Base-by-base conservation (phyloP, 768 basidiomycete genomes). In the Chalciporus chontae region DNA sequence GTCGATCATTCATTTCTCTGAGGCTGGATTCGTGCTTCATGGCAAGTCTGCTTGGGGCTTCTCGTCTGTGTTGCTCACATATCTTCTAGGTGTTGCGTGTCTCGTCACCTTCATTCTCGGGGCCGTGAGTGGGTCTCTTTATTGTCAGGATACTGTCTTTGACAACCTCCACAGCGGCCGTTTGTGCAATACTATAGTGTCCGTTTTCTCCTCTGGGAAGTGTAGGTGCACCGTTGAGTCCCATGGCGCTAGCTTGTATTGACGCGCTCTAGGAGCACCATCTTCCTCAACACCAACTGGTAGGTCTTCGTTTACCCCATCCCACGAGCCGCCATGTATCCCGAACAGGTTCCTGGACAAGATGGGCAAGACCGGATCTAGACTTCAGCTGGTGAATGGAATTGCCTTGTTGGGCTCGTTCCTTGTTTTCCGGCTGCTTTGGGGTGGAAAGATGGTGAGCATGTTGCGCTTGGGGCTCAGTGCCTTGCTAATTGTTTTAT, bases 271-370 rank as follows among this genome's bases (percentile, higher is more conserved):
- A 84, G 83, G 70, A 87, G 84, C 71, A 94, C 92, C 0, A 79
- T 92, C 50, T 92, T 94, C 69, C 73, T 95, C 54, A 88, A 95
- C 59, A 81, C 89, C 47, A 90, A 94, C 54, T 93, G 90, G 90
- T 91, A 56, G 52, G 73, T 64, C 45, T 17, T 26, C 13, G 17
- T 14, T 38, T 37, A 8, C 8, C 29, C 23, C 39, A 29, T 17
- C 23, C 17, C 29, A 29, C 32, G 42, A 21, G 23, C 10, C 11
- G 27, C 42, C 43, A 39, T 42, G 26, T 50, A 29, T 6, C 45
- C 13, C 26, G 40, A 47, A 8, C 44, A 87, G 85, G 83, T 85
- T 84, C 67, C 63, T 92, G 53, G 89, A 91, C 65, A 90, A 91
- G 65, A 83, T 77, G 14, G 79, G 80, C 40, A 80, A 75, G 45